Conservation (phyloP, 1,139 yeast genomes). For the Kurtzmaniella quercitrusa region DNA sequence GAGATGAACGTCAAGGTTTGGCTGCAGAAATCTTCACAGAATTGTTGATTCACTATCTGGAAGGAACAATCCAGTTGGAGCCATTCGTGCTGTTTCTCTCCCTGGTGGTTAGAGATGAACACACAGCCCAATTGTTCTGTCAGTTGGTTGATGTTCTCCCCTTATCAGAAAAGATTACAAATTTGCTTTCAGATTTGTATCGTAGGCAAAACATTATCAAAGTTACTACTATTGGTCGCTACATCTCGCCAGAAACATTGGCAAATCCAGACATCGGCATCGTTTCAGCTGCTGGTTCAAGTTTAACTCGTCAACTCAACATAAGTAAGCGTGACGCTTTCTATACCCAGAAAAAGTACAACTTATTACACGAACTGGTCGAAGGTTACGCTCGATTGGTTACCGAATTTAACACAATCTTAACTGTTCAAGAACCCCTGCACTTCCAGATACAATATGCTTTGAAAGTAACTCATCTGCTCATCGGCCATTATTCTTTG, state of each 20-base stretch:
- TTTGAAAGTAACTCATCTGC: constrained; percentile 48
- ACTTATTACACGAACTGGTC: constrained; percentile 70
- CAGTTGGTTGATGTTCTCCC: constrained; percentile 46
- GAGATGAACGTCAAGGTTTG: constrained; percentile 15
- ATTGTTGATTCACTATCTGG: constrained; percentile 28
- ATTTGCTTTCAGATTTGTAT: constrained; percentile 24
- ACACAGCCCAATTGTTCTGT: constrained; percentile 37
- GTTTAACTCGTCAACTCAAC: constrained; percentile 36
- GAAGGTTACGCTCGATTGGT: constrained; percentile 77
- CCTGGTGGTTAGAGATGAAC: constrained; percentile 29
- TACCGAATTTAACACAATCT: constrained; percentile 46
- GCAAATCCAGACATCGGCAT: constrained; percentile 28
- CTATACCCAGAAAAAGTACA: constrained; percentile 70
- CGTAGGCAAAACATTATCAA: constrained; percentile 30
- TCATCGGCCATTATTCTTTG: constrained; percentile 74
- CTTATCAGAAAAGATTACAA: constrained; percentile 21
- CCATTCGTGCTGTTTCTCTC: constrained; percentile 25
- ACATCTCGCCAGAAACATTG: constrained; percentile 34
- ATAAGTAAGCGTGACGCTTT: constrained; percentile 48
- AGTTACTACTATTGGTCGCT: constrained; percentile 32
- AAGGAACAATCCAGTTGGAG: constrained; percentile 20
- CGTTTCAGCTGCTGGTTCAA: constrained; percentile 31
- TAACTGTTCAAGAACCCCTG: constrained; percentile 35
- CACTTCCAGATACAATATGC: constrained; percentile 42
- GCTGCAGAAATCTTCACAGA: constrained; percentile 32